Conservation (phyloP, 1,139 yeast species). For the Taphrina confusa region DNA sequence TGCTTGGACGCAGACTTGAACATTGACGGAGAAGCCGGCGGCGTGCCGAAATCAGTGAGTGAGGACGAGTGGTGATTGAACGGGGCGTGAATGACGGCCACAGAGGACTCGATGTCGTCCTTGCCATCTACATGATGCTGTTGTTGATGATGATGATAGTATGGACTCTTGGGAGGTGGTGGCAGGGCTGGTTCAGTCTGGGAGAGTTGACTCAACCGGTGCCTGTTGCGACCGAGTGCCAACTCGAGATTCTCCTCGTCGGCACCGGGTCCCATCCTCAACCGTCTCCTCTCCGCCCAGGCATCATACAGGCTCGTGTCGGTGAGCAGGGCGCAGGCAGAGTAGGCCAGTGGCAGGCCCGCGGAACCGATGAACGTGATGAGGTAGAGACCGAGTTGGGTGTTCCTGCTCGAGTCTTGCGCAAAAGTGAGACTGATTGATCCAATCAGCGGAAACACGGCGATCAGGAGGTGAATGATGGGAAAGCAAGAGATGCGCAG, state of each 20-base stretch:
- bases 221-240: slow-evolving; percentile 22
- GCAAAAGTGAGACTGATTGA: slow-evolving; percentile 18
- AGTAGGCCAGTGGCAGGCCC: slow-evolving; percentile 30
- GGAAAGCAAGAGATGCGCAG: slow-evolving; percentile 22
- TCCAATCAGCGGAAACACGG: slow-evolving; percentile 11
- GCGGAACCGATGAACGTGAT: slow-evolving; percentile 25
- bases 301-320: slow-evolving; percentile 28
- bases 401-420: neutral
- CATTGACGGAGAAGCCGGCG: neutral
- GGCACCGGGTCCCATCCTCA: neutral
- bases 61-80: no score
- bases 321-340: slow-evolving; percentile 21
- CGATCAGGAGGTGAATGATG: slow-evolving; percentile 21
- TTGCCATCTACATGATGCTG: neutral
- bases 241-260: slow-evolving; percentile 22
- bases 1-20: neutral
- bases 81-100: neutral
- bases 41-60: neutral
- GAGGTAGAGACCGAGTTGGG: slow-evolving; percentile 11
- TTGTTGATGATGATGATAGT: no score
- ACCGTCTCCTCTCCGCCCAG: slow-evolving; percentile 7
- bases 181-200: neutral
- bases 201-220: slow-evolving; percentile 13
- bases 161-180: no score
- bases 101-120: neutral